Base-by-base conservation (phyloP, 2,329 filamentous ascomycete genomes). In the Aspergillus piperis region DNA sequence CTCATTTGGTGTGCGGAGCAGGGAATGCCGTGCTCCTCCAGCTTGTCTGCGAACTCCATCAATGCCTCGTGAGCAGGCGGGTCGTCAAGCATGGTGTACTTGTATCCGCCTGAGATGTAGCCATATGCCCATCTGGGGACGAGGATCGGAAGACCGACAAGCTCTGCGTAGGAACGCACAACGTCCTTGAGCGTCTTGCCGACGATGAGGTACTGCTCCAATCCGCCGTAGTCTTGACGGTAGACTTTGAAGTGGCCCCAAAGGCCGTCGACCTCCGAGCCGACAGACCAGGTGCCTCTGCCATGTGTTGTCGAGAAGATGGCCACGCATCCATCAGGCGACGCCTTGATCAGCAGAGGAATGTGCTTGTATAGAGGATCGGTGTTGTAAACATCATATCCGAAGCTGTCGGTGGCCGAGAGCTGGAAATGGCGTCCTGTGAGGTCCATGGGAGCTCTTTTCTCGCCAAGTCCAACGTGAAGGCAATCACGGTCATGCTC, bases 321-420 rank as follows among this genome's bases (percentile, higher is more conserved):
- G 0, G 82, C 89, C 0, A 91, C 82, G 54, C 85, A 88, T 0
- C 88, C 88, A 2, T 83, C 69, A 0, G 86, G 83, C 0, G 85
- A 88, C 0, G 84, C 86, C 58, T 90, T 89, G 73, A 91, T 88
- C 27, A 92, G 78, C 0, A 91, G 80, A 0, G 89, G 89, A 41
- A 91, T 89, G 67, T 91, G 87, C 75, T 92, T 91, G 77, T 91
- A 91, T 57, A 91, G 78, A 0, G 89, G 89, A 71, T 91, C 88
- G 2, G 88, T 89, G 8, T 83, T 83, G 70, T 90, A 86, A 3
- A 86, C 84, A 66, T 91, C 88, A 68, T 92, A 91, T 2, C 89
- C 88, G 66, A 91, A 91, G 39, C 84, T 88, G 72, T 91, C 89
- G 0, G 87, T 90, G 2, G 87, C 88, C 0, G 87, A 86, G 13